These are phyloP conservation scores for Tilletia setariae DNA, from an alignment of 1,284 basidiomycete genomes.

Conservation along the genomic window DNA sequence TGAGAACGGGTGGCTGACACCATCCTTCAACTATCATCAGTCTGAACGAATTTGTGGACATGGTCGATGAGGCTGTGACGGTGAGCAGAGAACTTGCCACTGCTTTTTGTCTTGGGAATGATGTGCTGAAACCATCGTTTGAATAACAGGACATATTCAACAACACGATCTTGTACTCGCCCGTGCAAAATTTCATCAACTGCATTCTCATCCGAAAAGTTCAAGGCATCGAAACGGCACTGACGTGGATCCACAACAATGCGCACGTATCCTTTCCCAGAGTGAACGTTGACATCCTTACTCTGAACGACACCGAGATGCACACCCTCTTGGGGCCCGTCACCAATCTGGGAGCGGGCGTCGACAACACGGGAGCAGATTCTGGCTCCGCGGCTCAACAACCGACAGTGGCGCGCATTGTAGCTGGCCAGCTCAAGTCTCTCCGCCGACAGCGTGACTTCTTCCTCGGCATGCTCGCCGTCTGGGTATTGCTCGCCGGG, in stretches of 20 bases:
- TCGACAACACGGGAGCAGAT: constrained; percentile 21
- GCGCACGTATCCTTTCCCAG: constrained; percentile 72
- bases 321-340: constrained; percentile 63
- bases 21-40: not conserved
- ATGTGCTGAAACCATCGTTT: not conserved
- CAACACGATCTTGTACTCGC: constrained; percentile 32
- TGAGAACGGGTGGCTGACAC: not conserved
- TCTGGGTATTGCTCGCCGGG: not conserved
- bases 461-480: constrained; percentile 4
- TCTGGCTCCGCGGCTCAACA: not conserved
- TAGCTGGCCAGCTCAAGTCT: not conserved
- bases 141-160: constrained; percentile 68
- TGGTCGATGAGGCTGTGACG: constrained; percentile 47
- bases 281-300: constrained; percentile 69
- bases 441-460: not conserved
- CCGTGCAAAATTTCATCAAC: constrained; percentile 35
- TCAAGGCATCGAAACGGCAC: constrained; percentile 74
- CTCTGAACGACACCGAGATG: constrained; percentile 68
- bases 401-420: not conserved
- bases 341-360: not conserved
- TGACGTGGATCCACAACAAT: constrained; percentile 88
- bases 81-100: constrained; percentile 14
- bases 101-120: no score
- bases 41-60: constrained; percentile 58
- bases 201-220: constrained; percentile 90